Evolutionary conservation across 345 rosid species (phyloP), one percentile per base, ranked within the genome.

Genomic region (Euphorbia lathyris): DNA sequence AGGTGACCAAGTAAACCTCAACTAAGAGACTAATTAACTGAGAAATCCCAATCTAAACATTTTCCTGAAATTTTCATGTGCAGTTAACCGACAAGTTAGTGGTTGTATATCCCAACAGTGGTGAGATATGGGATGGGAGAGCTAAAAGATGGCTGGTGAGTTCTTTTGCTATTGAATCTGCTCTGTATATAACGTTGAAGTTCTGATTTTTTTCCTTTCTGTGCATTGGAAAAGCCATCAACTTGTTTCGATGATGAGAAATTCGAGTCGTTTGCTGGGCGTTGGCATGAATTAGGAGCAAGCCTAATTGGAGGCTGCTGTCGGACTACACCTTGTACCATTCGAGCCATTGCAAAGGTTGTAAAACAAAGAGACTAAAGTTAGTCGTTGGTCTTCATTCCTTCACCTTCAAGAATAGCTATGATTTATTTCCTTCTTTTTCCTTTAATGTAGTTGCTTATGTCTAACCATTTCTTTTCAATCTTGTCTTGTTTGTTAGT

Each of bases 111-210:
- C 97, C 98, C 0, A 93, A 93, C 61, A 93, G 98, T 4, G 98
- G 98, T 7, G 97, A 89, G 78, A 86, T 88, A 32, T 91, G 91
- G 96, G 97, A 93, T 73, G 97, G 97, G 45, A 84, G 77, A 77
- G 90, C 88, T 2, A 93, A 91, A 74, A 88, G 79, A 74, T 93
- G 97, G 97, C 87, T 87, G 97, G 98, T 93, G 72, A 78, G 91
- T 81, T 55, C 2, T 22, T 6, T 36, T 0, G 12, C 16, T 65
- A 11, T 43, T 26, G 4, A 53, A 48, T 20, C 30, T 30, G 38
- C 38, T 34, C 38, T 2, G 7, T 34, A 34, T 34, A 34, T 34
- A 34, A 34, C 3, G 38, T 34, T 17, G 30, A 48, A 38, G 9
- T 26, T 62, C 3, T 62, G 20, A 45, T n/a, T 14, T 23, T 53